A percentile compares a stretch with the other conserved stretches of the same genome.
Evolutionary conservation across 257 asterid species (phyloP).

Genomic region (Nemophila menziesii): DNA sequence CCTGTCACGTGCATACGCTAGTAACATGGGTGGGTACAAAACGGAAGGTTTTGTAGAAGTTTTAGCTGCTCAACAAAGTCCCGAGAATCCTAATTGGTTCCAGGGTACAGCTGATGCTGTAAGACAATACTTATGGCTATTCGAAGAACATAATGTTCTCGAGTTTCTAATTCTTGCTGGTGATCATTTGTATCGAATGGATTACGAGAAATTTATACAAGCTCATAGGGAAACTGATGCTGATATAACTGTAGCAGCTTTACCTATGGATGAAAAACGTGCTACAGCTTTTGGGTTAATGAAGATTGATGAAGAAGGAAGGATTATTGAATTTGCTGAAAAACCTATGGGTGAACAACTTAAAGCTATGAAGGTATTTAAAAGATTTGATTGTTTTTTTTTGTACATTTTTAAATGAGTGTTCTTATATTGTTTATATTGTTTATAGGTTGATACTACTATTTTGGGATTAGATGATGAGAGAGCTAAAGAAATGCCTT

Average conservation of each 20-base stretch:
- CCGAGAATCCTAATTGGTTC: constrained; percentile 82
- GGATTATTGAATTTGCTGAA: constrained; percentile 68
- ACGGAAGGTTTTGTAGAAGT: constrained; percentile 85
- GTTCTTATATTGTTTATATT: constrained; percentile 1
- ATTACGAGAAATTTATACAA: constrained; percentile 71
- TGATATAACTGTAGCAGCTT: constrained; percentile 77
- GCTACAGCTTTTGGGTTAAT: constrained; percentile 77
- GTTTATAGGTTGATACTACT: constrained; percentile 61
- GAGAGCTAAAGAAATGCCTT: constrained; percentile 84
- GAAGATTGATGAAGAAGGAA: constrained; percentile 84
- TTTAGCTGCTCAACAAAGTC: constrained; percentile 89
- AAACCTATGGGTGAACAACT: constrained; percentile 74
- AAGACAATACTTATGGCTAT: constrained; percentile 70
- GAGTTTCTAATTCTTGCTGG: constrained; percentile 76
- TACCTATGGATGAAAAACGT: constrained; percentile 80
- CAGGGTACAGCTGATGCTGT: constrained; percentile 92
- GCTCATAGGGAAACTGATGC: constrained; percentile 90
- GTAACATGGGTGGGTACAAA: constrained; percentile 76
- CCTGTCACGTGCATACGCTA: constrained; percentile 73
- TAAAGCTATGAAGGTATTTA: constrained; percentile 62
- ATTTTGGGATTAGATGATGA: constrained; percentile 68
- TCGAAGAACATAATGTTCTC: constrained; percentile 75
- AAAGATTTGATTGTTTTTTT: neutral
- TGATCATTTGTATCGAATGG: constrained; percentile 82
- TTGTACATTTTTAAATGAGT: neutral